A percentile compares a stretch with the other conserved stretches of the same genome.
These are phyloP conservation scores for Phoma sp. DNA, from an alignment of 2,329 filamentous ascomycete genomes.

Conservation along the genomic window DNA sequence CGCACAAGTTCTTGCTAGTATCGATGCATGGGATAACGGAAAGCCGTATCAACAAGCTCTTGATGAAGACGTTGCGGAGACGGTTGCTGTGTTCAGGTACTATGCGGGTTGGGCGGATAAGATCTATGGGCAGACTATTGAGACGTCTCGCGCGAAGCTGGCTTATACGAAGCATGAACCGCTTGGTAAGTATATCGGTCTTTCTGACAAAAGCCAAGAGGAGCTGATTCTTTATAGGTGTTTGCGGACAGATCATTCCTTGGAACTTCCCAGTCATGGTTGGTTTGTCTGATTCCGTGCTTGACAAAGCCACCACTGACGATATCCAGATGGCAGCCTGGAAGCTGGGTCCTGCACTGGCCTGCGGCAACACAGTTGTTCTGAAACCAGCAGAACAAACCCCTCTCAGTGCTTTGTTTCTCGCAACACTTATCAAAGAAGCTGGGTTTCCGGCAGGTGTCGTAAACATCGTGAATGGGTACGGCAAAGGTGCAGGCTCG, in stretches of 20 bases:
- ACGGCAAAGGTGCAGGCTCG: slow-evolving; percentile 61
- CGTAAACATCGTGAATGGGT: slow-evolving; percentile 56
- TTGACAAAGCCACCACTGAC: no score
- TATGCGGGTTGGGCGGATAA: slow-evolving; percentile 81
- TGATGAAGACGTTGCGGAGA: slow-evolving; percentile 64
- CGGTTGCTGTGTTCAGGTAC: slow-evolving; percentile 66
- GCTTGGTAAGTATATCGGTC: no score
- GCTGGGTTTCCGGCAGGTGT: slow-evolving; percentile 51
- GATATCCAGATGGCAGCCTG: slow-evolving; percentile 47
- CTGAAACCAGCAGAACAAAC: slow-evolving; percentile 62
- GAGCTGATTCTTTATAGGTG: slow-evolving; percentile 36
- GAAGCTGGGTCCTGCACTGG: slow-evolving; percentile 63
- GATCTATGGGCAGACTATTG: slow-evolving; percentile 73
- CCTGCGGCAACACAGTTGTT: slow-evolving; percentile 62
- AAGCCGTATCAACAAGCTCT: slow-evolving; percentile 52
- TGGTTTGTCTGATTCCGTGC: no score
- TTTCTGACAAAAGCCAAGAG: no score
- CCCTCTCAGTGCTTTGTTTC: slow-evolving; percentile 49
- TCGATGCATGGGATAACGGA: slow-evolving; percentile 73
- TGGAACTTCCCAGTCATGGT: slow-evolving; percentile 50
- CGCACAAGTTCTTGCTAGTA: slow-evolving; percentile 11
- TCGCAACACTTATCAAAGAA: slow-evolving; percentile 37
- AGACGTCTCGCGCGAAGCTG: slow-evolving; percentile 69
- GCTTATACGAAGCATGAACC: slow-evolving; percentile 77
- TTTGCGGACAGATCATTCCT: slow-evolving; percentile 43